A percentile compares a stretch with the other conserved stretches of the same genome.
phyloP scores from a whole-genome alignment of 2,329 filamentous ascomycete genomes.

The Fusarium sp. region DNA sequence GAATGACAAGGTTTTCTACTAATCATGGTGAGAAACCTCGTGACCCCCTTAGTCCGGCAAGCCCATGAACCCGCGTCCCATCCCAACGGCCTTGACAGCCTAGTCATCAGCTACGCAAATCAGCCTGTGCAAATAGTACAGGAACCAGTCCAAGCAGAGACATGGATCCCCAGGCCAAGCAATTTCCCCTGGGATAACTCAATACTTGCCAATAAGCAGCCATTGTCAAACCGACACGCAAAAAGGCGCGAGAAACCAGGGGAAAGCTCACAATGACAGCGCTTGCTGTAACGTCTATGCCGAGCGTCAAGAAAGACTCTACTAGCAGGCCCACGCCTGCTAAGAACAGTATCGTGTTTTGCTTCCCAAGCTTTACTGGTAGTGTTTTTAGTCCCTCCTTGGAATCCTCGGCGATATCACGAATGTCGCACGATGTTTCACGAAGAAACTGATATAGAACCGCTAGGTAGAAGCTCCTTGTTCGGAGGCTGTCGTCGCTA shows the following conservation, averaged over 20 bases:
- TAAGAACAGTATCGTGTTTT: constrained; percentile 8
- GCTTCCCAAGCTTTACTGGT: constrained; percentile 20
- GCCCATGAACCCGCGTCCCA: too few relatives aligned
- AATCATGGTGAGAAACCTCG: too few relatives aligned
- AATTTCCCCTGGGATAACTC: constrained; percentile 10
- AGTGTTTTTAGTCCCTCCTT: constrained; percentile 17
- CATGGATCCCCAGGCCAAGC: constrained; percentile 21
- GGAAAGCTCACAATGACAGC: neutral
- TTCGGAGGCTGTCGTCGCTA: neutral
- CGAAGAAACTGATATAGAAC: constrained; percentile 22
- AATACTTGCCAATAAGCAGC: constrained; percentile 15
- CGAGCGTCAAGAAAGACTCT: constrained; percentile 9
- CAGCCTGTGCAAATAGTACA: constrained; percentile 15
- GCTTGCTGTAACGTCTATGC: neutral
- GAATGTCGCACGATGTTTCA: constrained; percentile 19
- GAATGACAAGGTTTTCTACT: too few relatives aligned
- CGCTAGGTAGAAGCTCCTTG: constrained; percentile 14
- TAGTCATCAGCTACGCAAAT: neutral
- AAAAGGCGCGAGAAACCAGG: neutral
- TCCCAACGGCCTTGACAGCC: too few relatives aligned
- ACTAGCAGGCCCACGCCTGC: neutral
- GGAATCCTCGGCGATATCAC: constrained; percentile 15
- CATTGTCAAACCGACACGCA: constrained; percentile 16
- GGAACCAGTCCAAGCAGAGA: constrained; percentile 14
- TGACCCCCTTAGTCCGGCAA: too few relatives aligned